phyloP scores from a whole-genome alignment of 2,329 filamentous ascomycete genomes.

The Meredithiella fracta region DNA sequence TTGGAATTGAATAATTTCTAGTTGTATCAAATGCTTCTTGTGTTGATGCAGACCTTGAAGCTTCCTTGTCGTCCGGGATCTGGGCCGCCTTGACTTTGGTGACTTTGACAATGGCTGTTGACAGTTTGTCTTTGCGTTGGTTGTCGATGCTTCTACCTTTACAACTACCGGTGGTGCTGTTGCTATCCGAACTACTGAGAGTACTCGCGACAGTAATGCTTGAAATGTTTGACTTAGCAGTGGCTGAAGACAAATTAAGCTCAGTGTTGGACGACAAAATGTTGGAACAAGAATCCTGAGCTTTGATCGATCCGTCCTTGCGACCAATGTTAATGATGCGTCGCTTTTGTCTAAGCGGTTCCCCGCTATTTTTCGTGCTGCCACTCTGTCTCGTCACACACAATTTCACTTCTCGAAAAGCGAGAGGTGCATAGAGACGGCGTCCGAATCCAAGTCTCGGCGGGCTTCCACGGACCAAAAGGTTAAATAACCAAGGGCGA shows the following conservation, averaged over 20 bases:
- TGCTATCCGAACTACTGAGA: slow-evolving; percentile 5
- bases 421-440: slow-evolving; percentile 8
- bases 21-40: not conserved
- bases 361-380: not conserved
- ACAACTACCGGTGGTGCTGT: not conserved
- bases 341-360: not conserved
- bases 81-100: slow-evolving; percentile 5
- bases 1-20: not conserved
- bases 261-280: not conserved
- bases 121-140: slow-evolving; percentile 2
- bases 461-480: not conserved
- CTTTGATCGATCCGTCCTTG: not conserved
- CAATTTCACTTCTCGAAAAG: slow-evolving; percentile 8
- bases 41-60: slow-evolving; percentile 3
- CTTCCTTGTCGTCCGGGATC: slow-evolving; percentile 1
- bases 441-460: not conserved
- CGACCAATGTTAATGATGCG: not conserved
- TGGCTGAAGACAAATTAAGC: not conserved
- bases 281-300: not conserved
- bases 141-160: slow-evolving; percentile 1
- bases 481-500: not conserved
- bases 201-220: not conserved
- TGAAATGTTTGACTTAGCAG: no score
- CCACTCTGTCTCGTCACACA: slow-evolving; percentile 6
- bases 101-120: not conserved